Evolutionary conservation across 139 green algal genomes (phyloP).

Genomic region (Astrephomene gubernaculifera): DNA sequence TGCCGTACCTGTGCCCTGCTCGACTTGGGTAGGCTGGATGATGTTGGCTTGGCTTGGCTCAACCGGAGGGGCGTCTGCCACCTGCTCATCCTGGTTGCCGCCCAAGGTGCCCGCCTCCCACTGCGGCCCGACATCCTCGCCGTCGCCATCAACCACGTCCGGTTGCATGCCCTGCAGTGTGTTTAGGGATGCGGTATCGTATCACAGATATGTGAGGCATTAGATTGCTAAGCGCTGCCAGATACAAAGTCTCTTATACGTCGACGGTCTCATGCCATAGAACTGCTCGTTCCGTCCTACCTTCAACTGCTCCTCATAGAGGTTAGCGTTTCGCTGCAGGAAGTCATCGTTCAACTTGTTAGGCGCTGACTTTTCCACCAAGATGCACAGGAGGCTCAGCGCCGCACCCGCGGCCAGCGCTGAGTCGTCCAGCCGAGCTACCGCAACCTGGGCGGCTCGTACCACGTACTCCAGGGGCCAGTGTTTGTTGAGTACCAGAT

Average conservation of each 20-base stretch:
- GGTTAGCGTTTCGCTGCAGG: neutral
- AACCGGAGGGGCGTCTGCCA: too few species aligned
- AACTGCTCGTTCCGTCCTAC: neutral
- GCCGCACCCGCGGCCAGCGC: constrained; percentile 81
- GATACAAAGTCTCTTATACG: neutral
- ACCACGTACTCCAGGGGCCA: constrained; percentile 5
- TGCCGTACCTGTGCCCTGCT: neutral
- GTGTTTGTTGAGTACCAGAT: neutral
- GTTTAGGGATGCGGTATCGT: neutral
- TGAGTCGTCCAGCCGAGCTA: constrained; percentile 87
- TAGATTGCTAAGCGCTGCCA: too few species aligned
- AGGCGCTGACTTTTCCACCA: constrained; percentile 69
- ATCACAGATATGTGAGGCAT: neutral
- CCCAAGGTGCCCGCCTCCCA: constrained; percentile 1
- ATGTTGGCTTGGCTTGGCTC: constrained; percentile 35
- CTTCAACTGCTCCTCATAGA: constrained; percentile 1
- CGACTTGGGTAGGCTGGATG: constrained; percentile 40
- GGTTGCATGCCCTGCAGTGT: constrained; percentile 38
- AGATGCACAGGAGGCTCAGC: constrained; percentile 74
- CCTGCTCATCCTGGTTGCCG: too few species aligned
- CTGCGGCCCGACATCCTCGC: neutral
- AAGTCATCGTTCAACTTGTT: constrained; percentile 51
- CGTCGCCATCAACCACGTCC: constrained; percentile 31
- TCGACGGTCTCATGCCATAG: neutral
- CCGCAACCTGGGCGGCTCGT: neutral